A percentile compares a stretch with the other conserved stretches of the same genome.
phyloP scores from a whole-genome alignment of 352 stramenopile species.

The Phytophthora sp. region DNA sequence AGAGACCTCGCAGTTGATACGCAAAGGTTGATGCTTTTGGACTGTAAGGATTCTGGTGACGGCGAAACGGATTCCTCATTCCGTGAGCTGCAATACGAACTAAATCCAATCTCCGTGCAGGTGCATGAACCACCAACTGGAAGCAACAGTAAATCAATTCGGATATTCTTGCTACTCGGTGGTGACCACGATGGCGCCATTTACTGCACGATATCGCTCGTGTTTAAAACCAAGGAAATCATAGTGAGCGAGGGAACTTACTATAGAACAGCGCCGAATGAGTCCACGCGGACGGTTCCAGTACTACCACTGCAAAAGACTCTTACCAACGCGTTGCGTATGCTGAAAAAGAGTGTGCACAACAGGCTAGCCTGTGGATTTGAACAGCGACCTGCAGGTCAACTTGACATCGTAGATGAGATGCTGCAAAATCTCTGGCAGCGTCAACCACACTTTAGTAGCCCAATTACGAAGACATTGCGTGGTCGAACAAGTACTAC shows the following conservation, averaged over 20 bases:
- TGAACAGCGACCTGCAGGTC: conserved; percentile 14
- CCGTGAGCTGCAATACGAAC: neutral
- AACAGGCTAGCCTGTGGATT: conserved; percentile 26
- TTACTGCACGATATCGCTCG: conserved; percentile 26
- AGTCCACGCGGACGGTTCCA: conserved; percentile 3
- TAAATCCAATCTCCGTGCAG: conserved; percentile 4
- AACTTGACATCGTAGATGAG: conserved; percentile 28
- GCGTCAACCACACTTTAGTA: conserved; percentile 18
- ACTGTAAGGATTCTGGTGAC: no score
- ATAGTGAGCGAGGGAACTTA: conserved; percentile 31
- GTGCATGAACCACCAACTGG: conserved; percentile 1
- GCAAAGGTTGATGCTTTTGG: no score
- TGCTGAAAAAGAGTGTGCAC: conserved; percentile 37
- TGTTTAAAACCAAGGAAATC: conserved; percentile 23
- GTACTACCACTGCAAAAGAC: conserved; percentile 29
- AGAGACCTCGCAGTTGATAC: no score
- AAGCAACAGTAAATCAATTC: conserved; percentile 12
- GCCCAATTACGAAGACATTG: neutral
- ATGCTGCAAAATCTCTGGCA: conserved; percentile 7
- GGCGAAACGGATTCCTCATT: no score
- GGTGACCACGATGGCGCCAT: conserved; percentile 49
- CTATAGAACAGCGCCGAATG: conserved; percentile 18
- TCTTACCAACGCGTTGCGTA: conserved; percentile 27
- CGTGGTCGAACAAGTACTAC: neutral
- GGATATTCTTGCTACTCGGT: conserved; percentile 39